phyloP scores from a whole-genome alignment of 805 yeast genomes.

The Saccharomycopsis fermentans region DNA sequence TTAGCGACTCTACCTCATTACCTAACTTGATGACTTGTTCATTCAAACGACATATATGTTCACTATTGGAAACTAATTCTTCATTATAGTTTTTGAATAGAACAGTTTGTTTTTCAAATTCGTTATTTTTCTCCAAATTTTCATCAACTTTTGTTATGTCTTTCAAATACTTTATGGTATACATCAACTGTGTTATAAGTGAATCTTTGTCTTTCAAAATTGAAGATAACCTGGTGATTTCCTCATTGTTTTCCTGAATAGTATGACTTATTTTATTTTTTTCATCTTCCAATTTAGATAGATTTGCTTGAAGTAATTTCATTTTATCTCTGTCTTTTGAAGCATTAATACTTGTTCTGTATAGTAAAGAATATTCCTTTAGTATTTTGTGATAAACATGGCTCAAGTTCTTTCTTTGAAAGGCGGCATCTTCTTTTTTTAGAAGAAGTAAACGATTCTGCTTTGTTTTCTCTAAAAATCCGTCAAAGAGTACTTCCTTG shows the following conservation, averaged over 20 bases:
- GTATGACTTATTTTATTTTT: not conserved
- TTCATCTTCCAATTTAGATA: slow-evolving; percentile 11
- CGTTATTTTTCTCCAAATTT: not conserved
- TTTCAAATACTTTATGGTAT: not conserved
- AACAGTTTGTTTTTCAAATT: not conserved
- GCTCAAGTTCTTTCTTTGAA: not conserved
- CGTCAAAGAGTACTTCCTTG: slow-evolving; percentile 3
- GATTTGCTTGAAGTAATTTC: slow-evolving; percentile 15
- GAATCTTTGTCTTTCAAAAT: slow-evolving; percentile 8
- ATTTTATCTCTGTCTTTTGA: slow-evolving; percentile 5
- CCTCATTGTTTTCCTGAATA: not conserved
- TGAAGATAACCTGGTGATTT: not conserved
- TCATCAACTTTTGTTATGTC: not conserved
- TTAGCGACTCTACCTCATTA: not conserved
- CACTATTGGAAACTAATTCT: not conserved
- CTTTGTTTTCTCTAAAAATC: slow-evolving; percentile 5
- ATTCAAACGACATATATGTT: not conserved
- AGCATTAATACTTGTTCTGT: slow-evolving; percentile 9
- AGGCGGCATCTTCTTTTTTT: slow-evolving; percentile 9
- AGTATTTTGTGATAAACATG: slow-evolving; percentile 5
- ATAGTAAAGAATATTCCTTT: slow-evolving; percentile 5
- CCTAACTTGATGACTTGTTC: not conserved
- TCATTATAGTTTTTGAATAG: not conserved
- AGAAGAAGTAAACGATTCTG: slow-evolving; percentile 6
- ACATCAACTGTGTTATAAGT: slow-evolving; percentile 2